Evolutionary conservation across 441 rosid species (phyloP).

Genomic region (Populus hybrid): DNA sequence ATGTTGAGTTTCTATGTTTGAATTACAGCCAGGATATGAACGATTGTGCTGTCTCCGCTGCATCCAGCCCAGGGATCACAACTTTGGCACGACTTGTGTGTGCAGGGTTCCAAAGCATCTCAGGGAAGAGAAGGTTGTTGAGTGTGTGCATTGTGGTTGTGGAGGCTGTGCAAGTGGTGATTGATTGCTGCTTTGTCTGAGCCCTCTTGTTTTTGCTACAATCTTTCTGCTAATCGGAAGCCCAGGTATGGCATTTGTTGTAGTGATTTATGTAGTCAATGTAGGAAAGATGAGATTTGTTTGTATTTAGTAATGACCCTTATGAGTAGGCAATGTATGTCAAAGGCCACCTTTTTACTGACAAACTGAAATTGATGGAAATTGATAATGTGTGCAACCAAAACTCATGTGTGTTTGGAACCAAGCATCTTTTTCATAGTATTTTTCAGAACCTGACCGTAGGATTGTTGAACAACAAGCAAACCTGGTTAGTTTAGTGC

Average conservation of each 20-base stretch:
- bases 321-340: background rate
- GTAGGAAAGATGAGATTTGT: background rate
- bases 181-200: slow-evolving; percentile 7
- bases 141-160: slow-evolving; percentile 64
- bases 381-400: background rate
- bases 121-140: slow-evolving; percentile 61
- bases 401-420: background rate
- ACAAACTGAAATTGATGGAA: background rate
- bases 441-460: background rate
- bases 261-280: background rate
- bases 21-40: slow-evolving; percentile 53
- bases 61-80: slow-evolving; percentile 63
- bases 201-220: background rate
- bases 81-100: slow-evolving; percentile 57
- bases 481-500: background rate
- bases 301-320: background rate
- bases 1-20: background rate
- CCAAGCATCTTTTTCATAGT: background rate
- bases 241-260: background rate
- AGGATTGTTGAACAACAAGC: background rate
- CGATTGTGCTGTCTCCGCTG: slow-evolving; percentile 61
- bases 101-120: slow-evolving; percentile 57
- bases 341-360: background rate
- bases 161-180: slow-evolving; percentile 62
- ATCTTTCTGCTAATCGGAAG: background rate